Evolutionary conservation across 306 rosid genomes (phyloP).

Genomic region (Vachellia pachyceras): DNA sequence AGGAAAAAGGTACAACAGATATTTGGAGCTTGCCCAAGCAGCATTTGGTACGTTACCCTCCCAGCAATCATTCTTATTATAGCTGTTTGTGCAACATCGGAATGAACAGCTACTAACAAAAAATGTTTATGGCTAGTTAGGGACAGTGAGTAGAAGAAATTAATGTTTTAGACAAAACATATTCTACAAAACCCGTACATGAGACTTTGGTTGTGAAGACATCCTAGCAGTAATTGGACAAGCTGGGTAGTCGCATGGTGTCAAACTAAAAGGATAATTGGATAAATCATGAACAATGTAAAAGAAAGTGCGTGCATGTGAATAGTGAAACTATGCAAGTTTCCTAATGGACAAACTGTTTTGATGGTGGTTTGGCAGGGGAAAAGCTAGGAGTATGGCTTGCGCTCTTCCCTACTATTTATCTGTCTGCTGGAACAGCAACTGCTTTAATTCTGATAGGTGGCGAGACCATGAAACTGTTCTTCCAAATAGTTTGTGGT

Average conservation of each 20-base stretch:
- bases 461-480: constrained; percentile 98
- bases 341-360: background rate
- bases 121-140: no score
- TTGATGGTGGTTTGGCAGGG: constrained; percentile 53
- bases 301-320: background rate
- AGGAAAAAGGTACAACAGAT: constrained; percentile 97
- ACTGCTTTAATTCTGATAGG: constrained; percentile 97
- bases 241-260: background rate
- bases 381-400: constrained; percentile 99
- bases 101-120: background rate
- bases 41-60: constrained; percentile 78
- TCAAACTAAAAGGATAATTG: background rate
- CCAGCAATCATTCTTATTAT: constrained; percentile 2
- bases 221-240: background rate
- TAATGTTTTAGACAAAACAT: no score
- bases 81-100: background rate
- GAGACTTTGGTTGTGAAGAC: background rate
- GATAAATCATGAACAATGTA: background rate
- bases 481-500: constrained; percentile 94
- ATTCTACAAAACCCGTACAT: background rate
- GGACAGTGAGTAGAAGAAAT: background rate
- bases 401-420: constrained; percentile 91
- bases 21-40: constrained; percentile 97
- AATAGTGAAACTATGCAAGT: background rate
- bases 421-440: constrained; percentile 96